These are phyloP conservation scores for Clonostachys rhizophaga DNA, from an alignment of 2,329 filamentous ascomycete species.

Conservation along the genomic window DNA sequence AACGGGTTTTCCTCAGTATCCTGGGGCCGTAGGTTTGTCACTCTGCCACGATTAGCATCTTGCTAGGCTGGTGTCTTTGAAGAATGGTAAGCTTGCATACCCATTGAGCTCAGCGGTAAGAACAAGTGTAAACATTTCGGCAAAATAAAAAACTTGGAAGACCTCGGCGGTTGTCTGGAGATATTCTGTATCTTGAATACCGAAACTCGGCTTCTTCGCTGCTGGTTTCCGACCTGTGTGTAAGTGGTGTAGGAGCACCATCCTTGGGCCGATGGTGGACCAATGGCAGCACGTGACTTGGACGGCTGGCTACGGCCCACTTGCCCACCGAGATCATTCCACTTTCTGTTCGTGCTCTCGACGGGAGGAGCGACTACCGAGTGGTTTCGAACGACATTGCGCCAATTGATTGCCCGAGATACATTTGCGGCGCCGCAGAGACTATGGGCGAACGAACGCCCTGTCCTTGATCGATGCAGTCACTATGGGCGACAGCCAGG, in stretches of 20 bases:
- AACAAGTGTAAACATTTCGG: constrained; percentile 59
- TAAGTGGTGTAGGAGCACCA: no score
- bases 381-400: background rate
- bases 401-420: background rate
- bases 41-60: constrained; percentile 43
- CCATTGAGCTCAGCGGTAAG: constrained; percentile 66
- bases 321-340: no score
- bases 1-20: constrained; percentile 82
- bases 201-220: no score
- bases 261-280: no score
- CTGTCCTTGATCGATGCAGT: constrained; percentile 20
- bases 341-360: no score
- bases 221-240: no score
- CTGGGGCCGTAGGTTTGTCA: constrained; percentile 81
- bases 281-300: no score
- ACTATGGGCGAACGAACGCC: no score
- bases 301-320: no score
- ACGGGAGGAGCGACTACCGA: background rate
- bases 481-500: constrained; percentile 62
- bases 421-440: background rate
- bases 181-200: no score
- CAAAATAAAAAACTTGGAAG: background rate
- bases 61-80: background rate
- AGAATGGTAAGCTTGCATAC: constrained; percentile 34
- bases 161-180: no score